phyloP scores from a whole-genome alignment of 257 asterid genomes.

The Verbascum thapsus region DNA sequence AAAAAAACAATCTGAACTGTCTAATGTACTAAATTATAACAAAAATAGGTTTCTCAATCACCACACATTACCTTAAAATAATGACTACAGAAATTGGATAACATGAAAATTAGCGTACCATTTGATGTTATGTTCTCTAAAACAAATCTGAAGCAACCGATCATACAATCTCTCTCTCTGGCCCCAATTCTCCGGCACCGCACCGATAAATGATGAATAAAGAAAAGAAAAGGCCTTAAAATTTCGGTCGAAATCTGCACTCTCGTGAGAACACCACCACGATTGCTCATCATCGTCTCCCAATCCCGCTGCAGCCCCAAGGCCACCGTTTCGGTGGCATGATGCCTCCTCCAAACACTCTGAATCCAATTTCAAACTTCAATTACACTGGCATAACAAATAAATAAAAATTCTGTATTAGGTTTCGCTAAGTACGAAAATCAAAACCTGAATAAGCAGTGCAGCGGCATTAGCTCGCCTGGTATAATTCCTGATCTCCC shows the following conservation, averaged over 20 bases:
- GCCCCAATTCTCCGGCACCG: slow-evolving; percentile 50
- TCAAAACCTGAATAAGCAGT: slow-evolving; percentile 64
- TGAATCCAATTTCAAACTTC: slow-evolving; percentile 39
- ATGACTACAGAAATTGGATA: slow-evolving; percentile 5
- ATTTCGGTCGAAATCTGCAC: slow-evolving; percentile 49
- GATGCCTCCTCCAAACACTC: slow-evolving; percentile 85
- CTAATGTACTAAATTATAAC: no score
- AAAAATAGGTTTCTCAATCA: no score
- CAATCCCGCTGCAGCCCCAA: slow-evolving; percentile 71
- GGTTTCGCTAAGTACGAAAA: slow-evolving; percentile 3
- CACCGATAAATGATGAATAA: slow-evolving; percentile 53
- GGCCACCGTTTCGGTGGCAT: slow-evolving; percentile 48
- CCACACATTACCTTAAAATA: neutral
- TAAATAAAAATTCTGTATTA: neutral
- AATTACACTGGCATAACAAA: neutral
- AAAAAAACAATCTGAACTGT: no score
- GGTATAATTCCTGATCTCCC: slow-evolving; percentile 73
- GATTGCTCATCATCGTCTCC: slow-evolving; percentile 56
- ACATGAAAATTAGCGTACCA: slow-evolving; percentile 44
- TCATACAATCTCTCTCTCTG: slow-evolving; percentile 65
- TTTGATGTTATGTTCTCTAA: slow-evolving; percentile 65
- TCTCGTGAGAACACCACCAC: slow-evolving; percentile 39
- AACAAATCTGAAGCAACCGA: slow-evolving; percentile 65
- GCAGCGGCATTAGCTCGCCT: slow-evolving; percentile 78
- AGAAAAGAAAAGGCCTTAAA: slow-evolving; percentile 85